Conservation (phyloP, 2,329 filamentous ascomycete species). For the Penicillium thymicola region DNA sequence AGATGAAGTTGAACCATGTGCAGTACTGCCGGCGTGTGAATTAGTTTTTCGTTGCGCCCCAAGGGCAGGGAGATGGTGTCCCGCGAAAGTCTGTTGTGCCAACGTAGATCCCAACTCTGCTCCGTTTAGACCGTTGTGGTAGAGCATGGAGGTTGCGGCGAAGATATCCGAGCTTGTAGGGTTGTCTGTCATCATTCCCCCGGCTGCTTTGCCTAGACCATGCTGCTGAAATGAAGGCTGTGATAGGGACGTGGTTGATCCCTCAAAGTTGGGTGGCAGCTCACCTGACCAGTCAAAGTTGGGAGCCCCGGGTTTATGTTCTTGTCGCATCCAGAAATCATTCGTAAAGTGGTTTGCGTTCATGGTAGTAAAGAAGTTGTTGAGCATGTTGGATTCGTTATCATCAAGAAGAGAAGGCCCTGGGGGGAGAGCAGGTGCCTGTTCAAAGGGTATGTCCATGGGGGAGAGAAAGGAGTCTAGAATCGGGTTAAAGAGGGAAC, state of each 20-base stretch:
- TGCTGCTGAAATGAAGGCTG: slow-evolving; percentile 44
- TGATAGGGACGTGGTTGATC: slow-evolving; percentile 62
- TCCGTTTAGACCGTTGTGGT: slow-evolving; percentile 35
- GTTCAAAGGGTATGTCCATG: slow-evolving; percentile 39
- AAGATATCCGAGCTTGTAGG: slow-evolving; percentile 51
- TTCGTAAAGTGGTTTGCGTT: slow-evolving; percentile 38
- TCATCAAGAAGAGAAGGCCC: slow-evolving; percentile 65
- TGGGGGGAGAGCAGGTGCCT: slow-evolving; percentile 60
- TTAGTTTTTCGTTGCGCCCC: slow-evolving; percentile 16
- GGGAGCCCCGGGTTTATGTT: slow-evolving; percentile 29
- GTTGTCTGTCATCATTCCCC: slow-evolving; percentile 24
- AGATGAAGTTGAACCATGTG: slow-evolving; percentile 11
- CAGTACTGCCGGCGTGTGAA: slow-evolving; percentile 19
- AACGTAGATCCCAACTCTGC: slow-evolving; percentile 30
- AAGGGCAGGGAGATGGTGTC: slow-evolving; percentile 22
- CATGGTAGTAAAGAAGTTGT: slow-evolving; percentile 46
- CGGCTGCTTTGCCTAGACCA: slow-evolving; percentile 24
- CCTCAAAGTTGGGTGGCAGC: slow-evolving; percentile 63
- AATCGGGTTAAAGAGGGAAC: not conserved
- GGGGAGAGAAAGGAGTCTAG: slow-evolving; percentile 35
- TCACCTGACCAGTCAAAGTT: slow-evolving; percentile 45
- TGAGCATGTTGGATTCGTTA: slow-evolving; percentile 54
- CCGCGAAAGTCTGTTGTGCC: slow-evolving; percentile 29
- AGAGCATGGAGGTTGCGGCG: slow-evolving; percentile 53
- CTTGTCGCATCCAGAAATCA: slow-evolving; percentile 38